A percentile compares a stretch with the other conserved stretches of the same genome.
Evolutionary conservation across 176 grass and related monocot genomes (phyloP).

Genomic region (Oryza punctata): DNA sequence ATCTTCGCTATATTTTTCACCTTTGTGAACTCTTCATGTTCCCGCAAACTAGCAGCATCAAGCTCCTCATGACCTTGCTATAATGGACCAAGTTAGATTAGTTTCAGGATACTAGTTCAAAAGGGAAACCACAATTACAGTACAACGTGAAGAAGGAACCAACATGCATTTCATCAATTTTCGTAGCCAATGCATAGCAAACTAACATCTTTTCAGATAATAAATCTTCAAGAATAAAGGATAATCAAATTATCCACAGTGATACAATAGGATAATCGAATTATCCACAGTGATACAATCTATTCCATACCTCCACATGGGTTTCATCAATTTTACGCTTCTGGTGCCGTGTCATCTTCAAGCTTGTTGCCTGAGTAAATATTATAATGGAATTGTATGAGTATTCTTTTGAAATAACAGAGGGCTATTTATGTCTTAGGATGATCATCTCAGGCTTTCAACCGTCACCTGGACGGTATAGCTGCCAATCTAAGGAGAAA

Average conservation of each 20-base stretch:
- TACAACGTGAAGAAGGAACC: conserved; percentile 1
- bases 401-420: not conserved
- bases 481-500: not conserved
- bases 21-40: conserved; percentile 98
- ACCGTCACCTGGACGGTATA: not conserved
- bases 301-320: conserved; percentile 86
- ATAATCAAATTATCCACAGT: conserved; percentile 15
- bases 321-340: conserved; percentile 99
- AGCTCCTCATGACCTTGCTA: conserved; percentile 96
- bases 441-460: not conserved
- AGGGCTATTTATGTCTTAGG: not conserved
- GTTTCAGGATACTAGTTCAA: conserved; percentile 13
- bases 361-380: conserved; percentile 81
- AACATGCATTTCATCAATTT: not conserved
- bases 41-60: conserved; percentile 91
- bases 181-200: not conserved
- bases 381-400: conserved; percentile 27
- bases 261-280: conserved; percentile 30
- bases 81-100: conserved; percentile 18
- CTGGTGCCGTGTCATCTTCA: conserved; percentile 98
- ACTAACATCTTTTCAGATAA: conserved; percentile 19
- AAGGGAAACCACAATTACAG: not conserved
- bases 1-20: conserved; percentile 99
- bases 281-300: conserved; percentile 4
- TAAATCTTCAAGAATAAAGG: conserved; percentile 16